Base-by-base conservation (phyloP, 2,329 filamentous ascomycete genomes). In the Chrysoporthe deuterocubensis region DNA sequence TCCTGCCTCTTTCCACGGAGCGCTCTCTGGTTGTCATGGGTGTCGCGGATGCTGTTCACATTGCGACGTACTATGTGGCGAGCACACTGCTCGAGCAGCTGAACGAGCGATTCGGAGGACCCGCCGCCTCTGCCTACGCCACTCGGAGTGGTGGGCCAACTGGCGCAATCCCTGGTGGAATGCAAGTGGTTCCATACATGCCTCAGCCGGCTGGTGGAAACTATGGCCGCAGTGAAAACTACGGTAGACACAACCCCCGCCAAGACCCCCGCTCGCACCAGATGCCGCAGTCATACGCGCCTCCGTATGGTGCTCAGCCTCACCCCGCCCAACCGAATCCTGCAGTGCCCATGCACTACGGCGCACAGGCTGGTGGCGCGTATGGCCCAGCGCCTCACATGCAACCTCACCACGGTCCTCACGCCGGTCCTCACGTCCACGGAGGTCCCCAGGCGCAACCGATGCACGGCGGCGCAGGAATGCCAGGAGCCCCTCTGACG, bases 101-200 rank as follows among this genome's bases (percentile, higher is more conserved):
- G 69, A 97, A 96, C 64, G 96, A 99, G 79, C 90, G 96, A 54
- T 99, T 98, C 74, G 95, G 96, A 64, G 96, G 96, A 6, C 94
- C 96, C 26, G 94, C 94, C 67, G 95, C 96, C 62, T 99, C 96
- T n/a, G 95, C 96, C 42, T 99, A 99, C 78, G 96, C 96, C 59
- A 97, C 95, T 59, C 90, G 96, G 72, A 97, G 93, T 76, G 96
- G 96, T 71, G 94, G 93, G 62, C 94, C 96, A 62, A 93, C 95
- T 67, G 95, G 95, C 63, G 93, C 95, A 44, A 93, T 98, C 18
- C 96, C 96, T 32, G 96, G 96, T 69, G 96, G 96, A 70, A 97
- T 99, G 94, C 96, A 98, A 79, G 96, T 99, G 62, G 94, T 98
- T n/a, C 96, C 96, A 6, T 99, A 99, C 78, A 92, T 93, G 67